phyloP scores from a whole-genome alignment of 108 stramenopile genomes.

The Stephanodiscus triporus region DNA sequence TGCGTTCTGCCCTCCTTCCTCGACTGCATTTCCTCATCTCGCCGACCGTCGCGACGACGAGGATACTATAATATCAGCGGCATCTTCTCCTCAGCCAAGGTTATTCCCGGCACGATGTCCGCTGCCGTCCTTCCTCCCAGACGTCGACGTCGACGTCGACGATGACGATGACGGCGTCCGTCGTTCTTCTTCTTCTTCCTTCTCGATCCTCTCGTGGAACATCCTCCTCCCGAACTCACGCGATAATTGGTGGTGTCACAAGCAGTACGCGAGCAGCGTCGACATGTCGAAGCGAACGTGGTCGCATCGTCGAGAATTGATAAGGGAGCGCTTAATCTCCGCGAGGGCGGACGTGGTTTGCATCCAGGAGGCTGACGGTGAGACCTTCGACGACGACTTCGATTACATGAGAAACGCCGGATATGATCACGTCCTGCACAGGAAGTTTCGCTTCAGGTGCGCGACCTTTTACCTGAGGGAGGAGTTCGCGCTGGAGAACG shows the following conservation, averaged over 20 bases:
- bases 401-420: conserved; percentile 75
- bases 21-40: neutral
- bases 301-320: conserved; percentile 48
- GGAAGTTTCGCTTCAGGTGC: conserved; percentile 77
- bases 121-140: neutral
- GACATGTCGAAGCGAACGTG: conserved; percentile 53
- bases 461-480: conserved; percentile 85
- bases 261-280: conserved; percentile 46
- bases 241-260: conserved; percentile 69
- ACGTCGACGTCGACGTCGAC: neutral
- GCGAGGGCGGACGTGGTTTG: conserved; percentile 83
- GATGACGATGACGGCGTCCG: neutral
- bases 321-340: conserved; percentile 36
- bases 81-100: neutral
- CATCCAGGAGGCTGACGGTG: conserved; percentile 83
- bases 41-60: neutral
- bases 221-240: conserved; percentile 56
- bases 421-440: conserved; percentile 71
- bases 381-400: conserved; percentile 86
- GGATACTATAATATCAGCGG: neutral
- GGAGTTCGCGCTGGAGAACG: conserved; percentile 60
- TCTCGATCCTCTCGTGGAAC: conserved; percentile 59
- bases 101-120: neutral
- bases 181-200: neutral
- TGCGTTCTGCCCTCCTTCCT: no score